Percentiles rank a stretch among this genome's conserved stretches.
Conservation (phyloP, 768 basidiomycete species). For the Leucosporidium creatinivorum region DNA sequence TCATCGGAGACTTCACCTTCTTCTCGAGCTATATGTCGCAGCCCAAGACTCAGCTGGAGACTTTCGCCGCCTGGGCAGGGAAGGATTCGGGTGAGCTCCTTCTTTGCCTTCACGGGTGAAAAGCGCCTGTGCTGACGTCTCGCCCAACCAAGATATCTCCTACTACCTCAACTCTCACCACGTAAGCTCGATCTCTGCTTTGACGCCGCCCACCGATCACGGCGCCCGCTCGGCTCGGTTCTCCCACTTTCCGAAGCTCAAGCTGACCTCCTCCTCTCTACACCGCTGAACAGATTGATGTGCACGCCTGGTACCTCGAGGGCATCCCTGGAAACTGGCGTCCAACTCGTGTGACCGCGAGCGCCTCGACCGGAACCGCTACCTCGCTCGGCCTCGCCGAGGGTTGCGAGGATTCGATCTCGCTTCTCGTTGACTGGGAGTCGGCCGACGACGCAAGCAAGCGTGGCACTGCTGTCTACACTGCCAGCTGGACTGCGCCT, state of each 20-base stretch:
- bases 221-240: no score
- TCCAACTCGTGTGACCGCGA: slow-evolving; percentile 64
- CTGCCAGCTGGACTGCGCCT: slow-evolving; percentile 90
- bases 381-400: slow-evolving; percentile 42
- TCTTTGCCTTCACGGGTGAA: not conserved
- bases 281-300: slow-evolving; percentile 49
- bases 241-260: no score
- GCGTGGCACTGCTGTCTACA: slow-evolving; percentile 79
- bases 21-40: slow-evolving; percentile 98
- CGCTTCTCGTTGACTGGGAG: slow-evolving; percentile 89
- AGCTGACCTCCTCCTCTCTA: no score
- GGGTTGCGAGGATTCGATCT: slow-evolving; percentile 73
- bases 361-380: slow-evolving; percentile 83
- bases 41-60: slow-evolving; percentile 88
- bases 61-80: slow-evolving; percentile 91
- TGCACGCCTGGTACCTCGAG: slow-evolving; percentile 62
- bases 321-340: slow-evolving; percentile 38
- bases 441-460: slow-evolving; percentile 66
- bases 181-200: slow-evolving; percentile 2
- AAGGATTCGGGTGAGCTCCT: slow-evolving; percentile 37
- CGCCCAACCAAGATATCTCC: slow-evolving; percentile 78
- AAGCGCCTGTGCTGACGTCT: not conserved
- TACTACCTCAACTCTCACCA: slow-evolving; percentile 95
- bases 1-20: slow-evolving; percentile 49
- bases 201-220: no score